Evolutionary conservation across 2,329 filamentous ascomycete genomes (phyloP).

Genomic region (Rutstroemia sp.): DNA sequence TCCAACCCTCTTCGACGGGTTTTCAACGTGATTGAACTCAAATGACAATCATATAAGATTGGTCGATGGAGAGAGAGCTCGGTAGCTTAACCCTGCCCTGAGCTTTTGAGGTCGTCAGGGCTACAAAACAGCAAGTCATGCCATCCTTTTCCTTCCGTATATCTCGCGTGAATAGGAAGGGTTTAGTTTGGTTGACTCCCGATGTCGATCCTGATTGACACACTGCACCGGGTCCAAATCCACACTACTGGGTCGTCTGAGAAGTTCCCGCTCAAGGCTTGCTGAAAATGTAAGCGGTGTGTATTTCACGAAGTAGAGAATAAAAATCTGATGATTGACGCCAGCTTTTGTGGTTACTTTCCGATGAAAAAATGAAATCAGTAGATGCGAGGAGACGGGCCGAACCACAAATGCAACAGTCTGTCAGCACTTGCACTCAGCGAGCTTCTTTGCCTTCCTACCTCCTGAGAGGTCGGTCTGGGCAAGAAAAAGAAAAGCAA

Average conservation of each 20-base stretch:
- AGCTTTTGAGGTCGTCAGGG: not conserved
- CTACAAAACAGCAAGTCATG: constrained; percentile 7
- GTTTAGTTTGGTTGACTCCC: constrained; percentile 8
- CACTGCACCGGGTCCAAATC: constrained; percentile 18
- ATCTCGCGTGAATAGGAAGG: constrained; percentile 16
- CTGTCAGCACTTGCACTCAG: not conserved
- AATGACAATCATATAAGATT: not conserved
- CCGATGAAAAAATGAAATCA: not conserved
- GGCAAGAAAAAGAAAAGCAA: not conserved
- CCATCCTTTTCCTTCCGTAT: not conserved
- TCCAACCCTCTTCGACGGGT: too few relatives aligned
- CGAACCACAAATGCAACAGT: not conserved
- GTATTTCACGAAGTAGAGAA: not conserved
- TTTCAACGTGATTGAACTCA: not conserved
- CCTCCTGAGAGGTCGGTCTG: not conserved
- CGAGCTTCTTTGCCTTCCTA: not conserved
- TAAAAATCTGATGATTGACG: not conserved
- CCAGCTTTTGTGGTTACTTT: not conserved
- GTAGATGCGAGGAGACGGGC: not conserved
- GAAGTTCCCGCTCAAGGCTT: not conserved
- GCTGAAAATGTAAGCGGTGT: constrained; percentile 3
- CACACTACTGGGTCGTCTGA: constrained; percentile 16
- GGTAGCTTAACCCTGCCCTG: not conserved
- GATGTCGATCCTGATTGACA: constrained; percentile 18
- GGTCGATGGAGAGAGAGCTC: not conserved